Base-by-base conservation (phyloP, 2,329 filamentous ascomycete genomes). In the Fusarium tuaranense region DNA sequence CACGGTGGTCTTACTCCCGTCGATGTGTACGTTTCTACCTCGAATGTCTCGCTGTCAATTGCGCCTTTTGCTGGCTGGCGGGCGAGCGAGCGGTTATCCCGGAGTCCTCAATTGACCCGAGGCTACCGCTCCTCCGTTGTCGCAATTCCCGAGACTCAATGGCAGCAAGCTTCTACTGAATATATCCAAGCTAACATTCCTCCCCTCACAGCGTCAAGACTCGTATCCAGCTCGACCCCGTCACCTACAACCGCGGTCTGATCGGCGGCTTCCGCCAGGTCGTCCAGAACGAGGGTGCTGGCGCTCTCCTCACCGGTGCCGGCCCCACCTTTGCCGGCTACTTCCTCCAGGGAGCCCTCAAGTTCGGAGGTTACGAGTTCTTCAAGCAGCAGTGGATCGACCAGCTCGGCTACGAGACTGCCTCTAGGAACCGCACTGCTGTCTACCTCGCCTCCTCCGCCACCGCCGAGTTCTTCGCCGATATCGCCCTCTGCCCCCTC, bases 1-100 rank as follows among this genome's bases (percentile, higher is more conserved):
- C 97, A 99, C 91, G 97, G 96, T 86, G 93, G 90, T 83, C 92
- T 98, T 81, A 99, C 97, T 80, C 97, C 97, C 83, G 95, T 99
- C 86, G 97, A 99, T 94, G 97, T 99, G 96, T 98, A 97, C 87
- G 96, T 94, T 48, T 66, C 61, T 48, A 53, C 32, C 20, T 12
- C 44, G 16, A 20, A 12, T 53, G 10, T 51, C 53, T 53, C 27
- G 48, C 39, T 39, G 59, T 60, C 76, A 79, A 79, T 79, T 72
- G 76, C 70, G 70, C 68, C 57, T 41, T 63, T 48, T 32, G 66
- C 57, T 20, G 25, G 30, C 57, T n/a, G 25, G n/a, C 32, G 27
- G 27, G 27, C 27, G 18, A 32, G 12, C 69, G 51, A 39, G 72
- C 57, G 36, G 27, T n/a, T 65, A 34, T 70, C 53, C 36, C 46